Evolutionary conservation across 164 flowering plant genomes (phyloP).

Genomic region (Vitis amurensis): DNA sequence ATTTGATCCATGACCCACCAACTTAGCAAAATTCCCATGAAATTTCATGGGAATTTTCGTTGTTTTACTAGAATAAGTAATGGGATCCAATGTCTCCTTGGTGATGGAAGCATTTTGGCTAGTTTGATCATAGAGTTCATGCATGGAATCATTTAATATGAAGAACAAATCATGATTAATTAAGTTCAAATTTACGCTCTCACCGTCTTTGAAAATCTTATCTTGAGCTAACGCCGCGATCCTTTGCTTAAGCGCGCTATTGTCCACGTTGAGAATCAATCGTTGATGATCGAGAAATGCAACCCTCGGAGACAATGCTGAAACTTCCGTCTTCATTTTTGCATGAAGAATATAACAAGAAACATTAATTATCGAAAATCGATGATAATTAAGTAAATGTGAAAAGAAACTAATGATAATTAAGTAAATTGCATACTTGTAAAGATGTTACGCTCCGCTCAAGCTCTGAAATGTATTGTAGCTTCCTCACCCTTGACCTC

Average conservation of each 20-base stretch:
- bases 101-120: no score
- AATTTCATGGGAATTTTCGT: no score
- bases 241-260: conserved; percentile 75
- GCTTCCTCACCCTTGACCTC: conserved; percentile 81
- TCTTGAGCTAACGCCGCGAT: conserved; percentile 85
- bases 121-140: no score
- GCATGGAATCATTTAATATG: no score
- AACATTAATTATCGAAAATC: neutral
- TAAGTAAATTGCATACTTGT: conserved; percentile 45
- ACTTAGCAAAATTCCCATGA: no score
- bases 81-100: no score
- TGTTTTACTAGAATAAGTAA: no score
- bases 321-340: conserved; percentile 58
- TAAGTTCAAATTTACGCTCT: conserved; percentile 4
- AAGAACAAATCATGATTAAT: neutral
- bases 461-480: conserved; percentile 84
- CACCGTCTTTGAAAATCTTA: conserved; percentile 86
- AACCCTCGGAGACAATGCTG: conserved; percentile 73
- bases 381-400: no score
- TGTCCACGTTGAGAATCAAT: conserved; percentile 70
- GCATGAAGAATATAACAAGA: neutral
- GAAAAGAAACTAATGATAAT: neutral
- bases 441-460: conserved; percentile 74
- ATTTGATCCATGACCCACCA: no score
- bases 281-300: conserved; percentile 81